Base-by-base conservation (phyloP, 2,329 filamentous ascomycete species). In the Hortaea sp. region DNA sequence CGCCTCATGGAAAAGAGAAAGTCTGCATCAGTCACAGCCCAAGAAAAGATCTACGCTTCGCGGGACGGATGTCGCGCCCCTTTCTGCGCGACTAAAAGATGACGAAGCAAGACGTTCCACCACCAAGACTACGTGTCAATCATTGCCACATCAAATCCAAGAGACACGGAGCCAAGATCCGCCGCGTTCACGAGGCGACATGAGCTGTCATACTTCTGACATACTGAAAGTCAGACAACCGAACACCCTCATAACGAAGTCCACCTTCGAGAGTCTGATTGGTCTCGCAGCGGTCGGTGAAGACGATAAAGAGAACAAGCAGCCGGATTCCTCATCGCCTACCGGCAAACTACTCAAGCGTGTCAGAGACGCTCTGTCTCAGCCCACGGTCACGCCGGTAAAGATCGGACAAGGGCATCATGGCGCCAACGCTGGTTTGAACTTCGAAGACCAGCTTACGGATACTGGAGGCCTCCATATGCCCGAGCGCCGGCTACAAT, bases 141-240 rank as follows among this genome's bases (percentile, higher is more conserved):
- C 37, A 20, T 13, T 39, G 20, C 37, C 37, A 7, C 12, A 37
- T 38, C n/a, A 38, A 10, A 5, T 6, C 27, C 34, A 30, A 27
- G 30, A n/a, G 20, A 9, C 7, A n/a, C 43, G 20, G 7, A 11
- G n/a, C 6, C 9, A 37, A 12, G 29, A 29, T 6, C n/a, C 13
- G 6, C 41, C 6, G 2, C 29, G 20, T 28, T 13, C 10, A 30
- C 11, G 20, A n/a, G 31, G 28, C 30, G 34, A 4, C 7, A 20
- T 29, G 29, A 45, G 29, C 41, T 51, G 41, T 31, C 54, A 49
- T 39, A 59, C 55, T 29, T 57, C 57, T 10, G 57, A 57, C 37
- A 57, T 59, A 7, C 42, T 59, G 29, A 43, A 46, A 1, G 39
- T 59, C 20, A 43, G 37, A 7, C 37, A 39, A 10, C 37, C 11